Percentiles rank a stretch among this genome's conserved stretches.
Evolutionary conservation across 495 filamentous ascomycete genomes (phyloP).

Genomic region (Jackrogersella multiformis): DNA sequence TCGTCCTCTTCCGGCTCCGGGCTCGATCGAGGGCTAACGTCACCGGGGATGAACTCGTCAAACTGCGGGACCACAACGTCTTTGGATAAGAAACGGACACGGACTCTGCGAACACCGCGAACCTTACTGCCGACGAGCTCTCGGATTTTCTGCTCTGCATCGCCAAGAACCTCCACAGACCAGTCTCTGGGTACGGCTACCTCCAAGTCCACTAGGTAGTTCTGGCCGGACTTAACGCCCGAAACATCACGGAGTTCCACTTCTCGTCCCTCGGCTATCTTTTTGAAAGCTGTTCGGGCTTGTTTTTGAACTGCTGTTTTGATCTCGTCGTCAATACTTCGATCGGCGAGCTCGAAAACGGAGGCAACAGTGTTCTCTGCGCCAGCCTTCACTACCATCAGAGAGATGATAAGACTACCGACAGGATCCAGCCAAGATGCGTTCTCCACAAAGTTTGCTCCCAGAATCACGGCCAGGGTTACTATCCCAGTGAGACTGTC

Average conservation of each 20-base stretch:
- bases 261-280: constrained; percentile 54
- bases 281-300: constrained; percentile 65
- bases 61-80: constrained; percentile 64
- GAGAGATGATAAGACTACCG: constrained; percentile 87
- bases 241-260: constrained; percentile 75
- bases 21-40: constrained; percentile 68
- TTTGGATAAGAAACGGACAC: constrained; percentile 81
- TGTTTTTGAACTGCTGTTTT: constrained; percentile 72
- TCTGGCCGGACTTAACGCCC: constrained; percentile 93
- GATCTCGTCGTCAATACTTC: constrained; percentile 85
- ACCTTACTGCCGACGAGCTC: constrained; percentile 75
- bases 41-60: constrained; percentile 80
- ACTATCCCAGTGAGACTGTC: constrained; percentile 95
- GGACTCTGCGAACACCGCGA: constrained; percentile 80
- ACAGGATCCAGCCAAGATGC: constrained; percentile 95
- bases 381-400: constrained; percentile 92
- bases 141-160: constrained; percentile 76
- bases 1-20: constrained; percentile 72
- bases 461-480: constrained; percentile 84
- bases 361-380: constrained; percentile 84
- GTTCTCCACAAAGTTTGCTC: constrained; percentile 83
- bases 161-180: constrained; percentile 73
- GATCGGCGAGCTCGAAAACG: constrained; percentile 87
- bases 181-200: constrained; percentile 77
- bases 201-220: constrained; percentile 89